Base-by-base conservation (phyloP, 768 basidiomycete genomes). In the Hemileccinum rubropunctum region DNA sequence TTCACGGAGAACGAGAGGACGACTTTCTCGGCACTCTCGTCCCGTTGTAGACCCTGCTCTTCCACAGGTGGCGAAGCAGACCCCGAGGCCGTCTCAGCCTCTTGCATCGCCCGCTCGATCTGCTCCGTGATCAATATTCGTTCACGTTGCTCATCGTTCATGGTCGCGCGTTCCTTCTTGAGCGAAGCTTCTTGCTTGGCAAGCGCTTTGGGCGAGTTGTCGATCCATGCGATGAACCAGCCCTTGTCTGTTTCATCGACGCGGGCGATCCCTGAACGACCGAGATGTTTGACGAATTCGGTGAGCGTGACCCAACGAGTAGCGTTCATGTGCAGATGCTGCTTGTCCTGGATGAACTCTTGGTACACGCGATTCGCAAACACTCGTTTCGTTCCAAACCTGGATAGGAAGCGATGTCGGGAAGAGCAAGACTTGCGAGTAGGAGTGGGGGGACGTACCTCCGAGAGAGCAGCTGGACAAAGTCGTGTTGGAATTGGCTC, bases 161-260 rank as follows among this genome's bases (percentile, higher is more conserved):
- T 86, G 21, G 91, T 91, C 20, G 84, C 80, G 14, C 95, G 79
- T 63, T 98, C 95, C 71, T 95, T 93, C 76, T 98, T 95, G 74
- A 87, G 60, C 18, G 82, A 84, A 14, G 90, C 89, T 68, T 91
- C 91, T 79, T 90, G 64, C 28, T 93, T 92, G 8, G 90, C 91
- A 30, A 99, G 75, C 2, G 97, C 93, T 61, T 93, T 91, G 13
- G 97, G 97, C 50, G 89, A 90, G 69, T 80, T 98, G 69, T 99
- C 97, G 47, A 99, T 90, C 97, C 97, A 99, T 32, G 87, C 83
- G 53, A 99, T 78, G 68, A 95, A 99, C 85, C 91, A 94, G 1
- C 97, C 97, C 73, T 99, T 97, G 72, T 98, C 97, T 39, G 93
- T 98, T 73, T 98, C 95, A 64, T 98, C 97, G 23, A 97, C 97